phyloP scores from a whole-genome alignment of 148 eudicot species.

The Selenicereus undatus region DNA sequence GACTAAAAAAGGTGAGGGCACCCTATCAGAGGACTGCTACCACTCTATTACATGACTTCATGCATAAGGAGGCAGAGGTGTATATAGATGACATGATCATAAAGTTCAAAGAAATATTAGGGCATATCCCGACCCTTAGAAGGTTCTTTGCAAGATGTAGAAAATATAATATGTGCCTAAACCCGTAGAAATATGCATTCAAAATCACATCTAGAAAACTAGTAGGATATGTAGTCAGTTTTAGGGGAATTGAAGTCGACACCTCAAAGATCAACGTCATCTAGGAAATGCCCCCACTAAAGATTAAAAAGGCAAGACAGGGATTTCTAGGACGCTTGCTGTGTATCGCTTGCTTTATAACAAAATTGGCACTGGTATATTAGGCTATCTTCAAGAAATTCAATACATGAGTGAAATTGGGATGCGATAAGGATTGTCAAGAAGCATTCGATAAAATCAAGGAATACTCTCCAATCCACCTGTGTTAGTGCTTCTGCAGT shows the following conservation, averaged over 20 bases:
- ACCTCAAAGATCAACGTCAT: neutral
- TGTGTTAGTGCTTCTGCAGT: too few species aligned
- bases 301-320: neutral
- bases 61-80: too few species aligned
- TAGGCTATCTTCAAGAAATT: neutral
- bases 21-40: neutral
- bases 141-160: too few species aligned
- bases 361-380: neutral
- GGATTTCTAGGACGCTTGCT: neutral
- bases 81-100: too few species aligned
- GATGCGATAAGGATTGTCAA: neutral
- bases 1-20: neutral
- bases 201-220: neutral
- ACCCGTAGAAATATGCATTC: neutral
- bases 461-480: too few species aligned
- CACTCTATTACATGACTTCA: neutral
- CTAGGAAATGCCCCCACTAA: neutral
- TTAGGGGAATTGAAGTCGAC: neutral
- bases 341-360: neutral
- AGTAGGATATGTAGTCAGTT: neutral
- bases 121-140: too few species aligned
- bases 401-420: neutral
- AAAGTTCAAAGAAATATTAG: too few species aligned
- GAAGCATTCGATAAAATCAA: too few species aligned
- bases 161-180: neutral